Evolutionary conservation across 768 basidiomycete genomes (phyloP).

Genomic region (Auricularia cornea): DNA sequence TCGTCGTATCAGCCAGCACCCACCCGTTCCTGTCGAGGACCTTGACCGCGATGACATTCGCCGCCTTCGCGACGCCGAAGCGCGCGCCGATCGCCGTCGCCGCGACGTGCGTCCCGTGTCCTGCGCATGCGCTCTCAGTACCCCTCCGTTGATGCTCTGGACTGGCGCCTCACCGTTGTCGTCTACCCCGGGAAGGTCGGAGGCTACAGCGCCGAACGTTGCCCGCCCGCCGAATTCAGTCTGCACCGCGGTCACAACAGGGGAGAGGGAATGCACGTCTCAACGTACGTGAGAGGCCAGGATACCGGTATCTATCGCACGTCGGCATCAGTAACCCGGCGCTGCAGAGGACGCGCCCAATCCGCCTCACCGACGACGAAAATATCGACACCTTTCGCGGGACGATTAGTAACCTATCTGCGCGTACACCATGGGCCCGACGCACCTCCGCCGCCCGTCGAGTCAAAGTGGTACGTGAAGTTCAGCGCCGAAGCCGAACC

Average conservation of each 20-base stretch:
- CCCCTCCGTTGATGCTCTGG: neutral
- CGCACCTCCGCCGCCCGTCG: neutral
- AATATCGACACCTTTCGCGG: constrained; percentile 33
- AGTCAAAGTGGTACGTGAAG: constrained; percentile 16
- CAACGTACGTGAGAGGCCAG: constrained; percentile 14
- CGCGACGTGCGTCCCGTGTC: constrained; percentile 34
- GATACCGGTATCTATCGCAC: constrained; percentile 4
- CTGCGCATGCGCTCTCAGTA: constrained; percentile 8
- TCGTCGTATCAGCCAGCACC: neutral
- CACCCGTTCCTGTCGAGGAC: constrained; percentile 17
- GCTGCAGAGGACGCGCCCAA: no score
- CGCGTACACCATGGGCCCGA: no score
- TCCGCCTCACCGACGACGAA: constrained; percentile 30
- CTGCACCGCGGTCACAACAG: constrained; percentile 10
- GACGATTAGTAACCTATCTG: no score
- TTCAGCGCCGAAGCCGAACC: constrained; percentile 8
- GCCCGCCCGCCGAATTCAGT: constrained; percentile 35
- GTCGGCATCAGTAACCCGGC: neutral
- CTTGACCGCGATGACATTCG: constrained; percentile 9
- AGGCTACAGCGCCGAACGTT: constrained; percentile 32
- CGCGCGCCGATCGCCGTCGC: constrained; percentile 18
- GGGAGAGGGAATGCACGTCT: neutral
- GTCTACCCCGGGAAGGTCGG: constrained; percentile 10
- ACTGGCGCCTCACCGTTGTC: constrained; percentile 3
- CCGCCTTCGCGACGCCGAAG: constrained; percentile 12